Base-by-base conservation (phyloP, 768 basidiomycete species). In the Glaciozyma martinii region DNA sequence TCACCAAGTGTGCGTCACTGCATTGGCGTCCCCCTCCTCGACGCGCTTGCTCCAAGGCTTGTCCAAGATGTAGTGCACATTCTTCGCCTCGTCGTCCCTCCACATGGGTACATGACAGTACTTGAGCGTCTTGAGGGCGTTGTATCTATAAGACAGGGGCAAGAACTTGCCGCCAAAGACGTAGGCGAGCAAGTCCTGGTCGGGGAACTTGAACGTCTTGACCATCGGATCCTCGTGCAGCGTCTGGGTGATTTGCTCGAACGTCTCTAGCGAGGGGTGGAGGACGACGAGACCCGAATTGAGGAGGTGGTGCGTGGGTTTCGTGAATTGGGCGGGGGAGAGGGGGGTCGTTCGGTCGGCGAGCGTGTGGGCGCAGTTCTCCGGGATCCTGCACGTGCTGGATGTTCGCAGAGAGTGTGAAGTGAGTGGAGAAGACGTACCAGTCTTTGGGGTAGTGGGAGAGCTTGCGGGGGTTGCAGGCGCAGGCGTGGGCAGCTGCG, bases 201-300 rank as follows among this genome's bases (percentile, higher is more conserved):
- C 94, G 1, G 90, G 85, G 75, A 97, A 95, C n/a, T 75, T 76
- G 79, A 82, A 85, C 0, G 78, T 78, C 5, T 80, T 64, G 12
- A 87, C 78, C 15, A 80, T 78, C 4, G 83, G 81, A 13, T 82
- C 83, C 7, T 78, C 82, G 61, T 78, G 77, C 42, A 93, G 81
- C 74, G 81, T 85, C 52, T 81, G 72, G 42, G 79, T 74, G 64
- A 98, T 80, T 12, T 75, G 76, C 21, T 81, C 74, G 62, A 84
- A 80, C 7, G 86, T 79, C 30, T 79, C 74, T 16, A 71, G 56
- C 4, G 88, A 91, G 1, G 95, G 94, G 27, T 81, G 83, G 53
- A 97, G 80, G 53, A 97, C 84, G 62, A 99, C 87, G 13, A 86
- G 82, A 15, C 94, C 94, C 0, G 88, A 88, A 78, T 99, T 99